Evolutionary conservation across 345 rosid genomes (phyloP).

Genomic region (Lepidium aucheri): DNA sequence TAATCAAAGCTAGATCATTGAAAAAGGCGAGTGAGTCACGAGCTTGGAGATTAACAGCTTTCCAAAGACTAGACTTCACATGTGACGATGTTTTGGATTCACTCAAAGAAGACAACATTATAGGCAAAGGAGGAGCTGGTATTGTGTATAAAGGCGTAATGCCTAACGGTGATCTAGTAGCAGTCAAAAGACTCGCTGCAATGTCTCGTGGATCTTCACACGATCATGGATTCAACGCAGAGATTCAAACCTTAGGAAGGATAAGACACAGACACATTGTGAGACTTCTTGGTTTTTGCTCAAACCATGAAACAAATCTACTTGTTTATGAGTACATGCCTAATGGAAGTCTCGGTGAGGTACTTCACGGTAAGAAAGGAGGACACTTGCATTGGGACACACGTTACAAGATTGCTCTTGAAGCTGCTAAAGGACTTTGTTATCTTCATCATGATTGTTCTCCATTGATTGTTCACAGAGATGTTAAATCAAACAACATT

Average conservation of each 20-base stretch:
- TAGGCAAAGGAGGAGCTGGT: conserved; percentile 95
- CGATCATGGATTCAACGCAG: conserved; percentile 93
- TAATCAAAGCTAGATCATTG: conserved; percentile 70
- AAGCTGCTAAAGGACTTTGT: conserved; percentile 85
- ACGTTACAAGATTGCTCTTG: conserved; percentile 74
- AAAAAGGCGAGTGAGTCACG: conserved; percentile 79
- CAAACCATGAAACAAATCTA: conserved; percentile 87
- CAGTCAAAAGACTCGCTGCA: conserved; percentile 70
- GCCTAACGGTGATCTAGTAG: conserved; percentile 76
- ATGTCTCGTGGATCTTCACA: conserved; percentile 90
- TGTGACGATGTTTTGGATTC: conserved; percentile 75
- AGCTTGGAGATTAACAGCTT: conserved; percentile 91
- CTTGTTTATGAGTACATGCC: conserved; percentile 88
- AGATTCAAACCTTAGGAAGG: conserved; percentile 87
- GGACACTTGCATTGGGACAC: conserved; percentile 89
- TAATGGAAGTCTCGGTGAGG: conserved; percentile 86
- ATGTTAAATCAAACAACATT: conserved; percentile 83
- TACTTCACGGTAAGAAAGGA: conserved; percentile 86
- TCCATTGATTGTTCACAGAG: conserved; percentile 77
- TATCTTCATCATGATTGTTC: conserved; percentile 90
- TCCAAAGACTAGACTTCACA: conserved; percentile 83
- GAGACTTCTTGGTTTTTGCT: conserved; percentile 74
- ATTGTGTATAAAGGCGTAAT: conserved; percentile 74
- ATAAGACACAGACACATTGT: conserved; percentile 85
- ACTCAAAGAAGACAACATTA: conserved; percentile 84